These are phyloP conservation scores for Mycena rebaudengoi DNA, from an alignment of 768 basidiomycete species.

Conservation along the genomic window DNA sequence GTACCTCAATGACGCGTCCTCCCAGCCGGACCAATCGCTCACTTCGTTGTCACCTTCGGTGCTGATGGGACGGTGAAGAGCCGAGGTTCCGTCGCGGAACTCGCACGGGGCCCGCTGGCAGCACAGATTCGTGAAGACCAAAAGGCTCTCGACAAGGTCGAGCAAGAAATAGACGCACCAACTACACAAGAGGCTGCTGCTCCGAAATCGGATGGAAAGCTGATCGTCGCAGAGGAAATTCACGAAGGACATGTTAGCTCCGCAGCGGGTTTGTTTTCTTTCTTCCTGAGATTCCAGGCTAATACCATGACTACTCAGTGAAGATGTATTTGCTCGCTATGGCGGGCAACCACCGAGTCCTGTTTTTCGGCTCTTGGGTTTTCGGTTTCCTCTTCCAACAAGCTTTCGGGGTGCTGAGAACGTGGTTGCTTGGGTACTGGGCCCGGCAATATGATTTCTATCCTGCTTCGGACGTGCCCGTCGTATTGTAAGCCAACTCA, in stretches of 20 bases:
- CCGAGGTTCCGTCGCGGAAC: constrained; percentile 49
- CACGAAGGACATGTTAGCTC: constrained; percentile 64
- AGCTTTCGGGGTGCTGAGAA: no score
- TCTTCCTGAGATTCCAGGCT: neutral
- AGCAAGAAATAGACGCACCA: constrained; percentile 33
- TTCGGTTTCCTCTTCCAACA: no score
- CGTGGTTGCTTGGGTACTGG: no score
- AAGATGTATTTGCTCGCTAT: no score
- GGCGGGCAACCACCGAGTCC: no score
- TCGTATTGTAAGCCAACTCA: no score
- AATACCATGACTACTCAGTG: neutral
- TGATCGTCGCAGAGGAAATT: constrained; percentile 71
- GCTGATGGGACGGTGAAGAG: constrained; percentile 48
- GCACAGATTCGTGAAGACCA: constrained; percentile 38
- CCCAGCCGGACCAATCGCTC: constrained; percentile 45
- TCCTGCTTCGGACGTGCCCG: no score
- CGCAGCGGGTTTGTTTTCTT: constrained; percentile 17
- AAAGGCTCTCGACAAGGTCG: constrained; percentile 31
- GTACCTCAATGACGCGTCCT: no score
- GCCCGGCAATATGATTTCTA: no score
- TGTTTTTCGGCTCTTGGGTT: no score
- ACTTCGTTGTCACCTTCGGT: constrained; percentile 54
- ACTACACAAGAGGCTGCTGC: neutral
- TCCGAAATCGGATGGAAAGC: constrained; percentile 54
- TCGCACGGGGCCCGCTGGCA: constrained; percentile 48